Conservation (phyloP, 805 yeast genomes). For the Lipomyces yamanashiensis region DNA sequence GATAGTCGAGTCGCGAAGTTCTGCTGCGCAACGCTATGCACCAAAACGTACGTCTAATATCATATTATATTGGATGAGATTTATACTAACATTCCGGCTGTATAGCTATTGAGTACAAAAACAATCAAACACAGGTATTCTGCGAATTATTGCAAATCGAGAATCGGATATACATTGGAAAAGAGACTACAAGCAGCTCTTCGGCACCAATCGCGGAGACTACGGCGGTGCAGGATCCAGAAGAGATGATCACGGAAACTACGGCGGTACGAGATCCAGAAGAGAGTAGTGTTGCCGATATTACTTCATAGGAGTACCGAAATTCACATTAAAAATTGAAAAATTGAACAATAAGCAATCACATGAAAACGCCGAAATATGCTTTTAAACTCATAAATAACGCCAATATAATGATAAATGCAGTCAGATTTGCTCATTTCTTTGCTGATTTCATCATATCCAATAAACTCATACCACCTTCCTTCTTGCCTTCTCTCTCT, state of each 20-base stretch:
- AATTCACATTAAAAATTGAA: too few relatives aligned
- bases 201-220: too few relatives aligned
- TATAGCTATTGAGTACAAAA: slow-evolving; percentile 30
- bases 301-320: too few relatives aligned
- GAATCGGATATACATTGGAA: slow-evolving; percentile 29
- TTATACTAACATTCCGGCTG: background rate
- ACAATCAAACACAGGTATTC: slow-evolving; percentile 43
- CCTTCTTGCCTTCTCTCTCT: slow-evolving; percentile 15
- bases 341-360: too few relatives aligned
- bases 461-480: slow-evolving; percentile 20
- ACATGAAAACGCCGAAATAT: too few relatives aligned
- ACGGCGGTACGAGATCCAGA: too few relatives aligned
- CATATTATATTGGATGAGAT: background rate
- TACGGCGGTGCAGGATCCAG: too few relatives aligned
- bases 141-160: slow-evolving; percentile 39
- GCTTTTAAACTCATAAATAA: background rate
- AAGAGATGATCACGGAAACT: too few relatives aligned
- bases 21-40: background rate
- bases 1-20: background rate
- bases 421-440: background rate
- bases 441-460: slow-evolving; percentile 25
- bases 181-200: background rate
- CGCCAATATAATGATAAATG: background rate
- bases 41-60: slow-evolving; percentile 2
- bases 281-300: too few relatives aligned